These are phyloP conservation scores for Monosporascus cannonballus DNA, from an alignment of 2,329 filamentous ascomycete genomes.

Conservation along the genomic window DNA sequence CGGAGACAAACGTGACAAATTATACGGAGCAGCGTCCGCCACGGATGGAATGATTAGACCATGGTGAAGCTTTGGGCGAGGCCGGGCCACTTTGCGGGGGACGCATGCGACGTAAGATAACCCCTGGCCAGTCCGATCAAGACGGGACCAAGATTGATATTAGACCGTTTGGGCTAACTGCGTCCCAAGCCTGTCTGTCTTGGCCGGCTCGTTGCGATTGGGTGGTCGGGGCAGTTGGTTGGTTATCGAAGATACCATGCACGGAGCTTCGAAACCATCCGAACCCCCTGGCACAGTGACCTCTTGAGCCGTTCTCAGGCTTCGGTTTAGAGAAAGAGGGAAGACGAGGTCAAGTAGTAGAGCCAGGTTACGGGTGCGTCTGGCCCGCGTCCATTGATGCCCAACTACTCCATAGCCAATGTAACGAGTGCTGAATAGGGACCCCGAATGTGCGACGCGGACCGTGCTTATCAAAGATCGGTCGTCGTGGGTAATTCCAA, in stretches of 20 bases:
- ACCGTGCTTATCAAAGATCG: slow-evolving; percentile 4
- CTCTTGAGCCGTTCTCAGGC: neutral
- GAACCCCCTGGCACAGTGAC: neutral
- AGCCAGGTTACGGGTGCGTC: neutral
- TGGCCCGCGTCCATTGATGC: neutral
- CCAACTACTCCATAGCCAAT: neutral
- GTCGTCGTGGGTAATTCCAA: slow-evolving; percentile 3
- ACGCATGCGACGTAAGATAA: slow-evolving; percentile 13
- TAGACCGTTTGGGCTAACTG: neutral
- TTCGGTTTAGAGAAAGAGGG: neutral
- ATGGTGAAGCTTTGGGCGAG: slow-evolving; percentile 10
- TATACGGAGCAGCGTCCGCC: neutral
- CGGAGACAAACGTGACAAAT: slow-evolving; percentile 3
- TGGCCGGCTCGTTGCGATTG: neutral
- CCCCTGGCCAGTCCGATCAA: neutral
- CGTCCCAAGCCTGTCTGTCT: neutral
- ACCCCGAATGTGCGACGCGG: slow-evolving; percentile 1
- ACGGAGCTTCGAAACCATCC: neutral
- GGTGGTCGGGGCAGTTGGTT: neutral
- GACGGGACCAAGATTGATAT: neutral
- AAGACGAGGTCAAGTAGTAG: neutral
- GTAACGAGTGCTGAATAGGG: neutral
- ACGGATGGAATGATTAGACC: slow-evolving; percentile 5
- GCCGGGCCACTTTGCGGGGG: slow-evolving; percentile 8
- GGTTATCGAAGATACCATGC: neutral